Evolutionary conservation across 1,284 basidiomycete genomes (phyloP).

Genomic region (Cutaneotrichosporon dermatis): DNA sequence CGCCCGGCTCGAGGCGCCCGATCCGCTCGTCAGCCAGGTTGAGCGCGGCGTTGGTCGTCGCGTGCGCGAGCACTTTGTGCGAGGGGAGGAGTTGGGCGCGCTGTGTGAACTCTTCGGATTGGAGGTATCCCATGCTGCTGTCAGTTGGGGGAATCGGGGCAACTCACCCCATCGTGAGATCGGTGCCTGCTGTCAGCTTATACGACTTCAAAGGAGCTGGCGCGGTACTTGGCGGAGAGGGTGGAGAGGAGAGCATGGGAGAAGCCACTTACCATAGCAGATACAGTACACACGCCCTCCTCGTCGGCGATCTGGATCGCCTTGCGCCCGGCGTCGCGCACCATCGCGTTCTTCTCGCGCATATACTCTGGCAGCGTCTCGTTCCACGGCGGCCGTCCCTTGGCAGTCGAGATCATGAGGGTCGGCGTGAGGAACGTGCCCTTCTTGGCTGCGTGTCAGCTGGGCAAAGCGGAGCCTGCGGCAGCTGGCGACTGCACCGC

Average conservation of each 20-base stretch:
- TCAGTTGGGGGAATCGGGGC: not conserved
- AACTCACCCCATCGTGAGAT: slow-evolving; percentile 9
- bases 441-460: slow-evolving; percentile 44
- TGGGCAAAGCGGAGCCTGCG: no score
- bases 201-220: no score
- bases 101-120: slow-evolving; percentile 48
- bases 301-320: slow-evolving; percentile 30
- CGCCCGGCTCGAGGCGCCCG: slow-evolving; percentile 47
- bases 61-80: slow-evolving; percentile 50
- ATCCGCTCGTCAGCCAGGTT: slow-evolving; percentile 48
- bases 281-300: slow-evolving; percentile 29
- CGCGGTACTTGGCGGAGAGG: no score
- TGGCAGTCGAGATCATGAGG: slow-evolving; percentile 27
- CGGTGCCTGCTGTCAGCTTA: slow-evolving; percentile 1
- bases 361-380: slow-evolving; percentile 14
- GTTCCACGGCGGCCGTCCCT: slow-evolving; percentile 22
- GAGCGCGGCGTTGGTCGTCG: slow-evolving; percentile 52
- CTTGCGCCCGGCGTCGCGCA: slow-evolving; percentile 15
- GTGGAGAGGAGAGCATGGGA: no score
- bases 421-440: slow-evolving; percentile 53
- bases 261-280: slow-evolving; percentile 22
- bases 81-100: slow-evolving; percentile 50
- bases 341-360: slow-evolving; percentile 22
- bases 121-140: slow-evolving; percentile 17
- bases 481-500: no score